Evolutionary conservation across 371 early-diverging fungal species (phyloP).

Genomic region (Entomophthora muscae): DNA sequence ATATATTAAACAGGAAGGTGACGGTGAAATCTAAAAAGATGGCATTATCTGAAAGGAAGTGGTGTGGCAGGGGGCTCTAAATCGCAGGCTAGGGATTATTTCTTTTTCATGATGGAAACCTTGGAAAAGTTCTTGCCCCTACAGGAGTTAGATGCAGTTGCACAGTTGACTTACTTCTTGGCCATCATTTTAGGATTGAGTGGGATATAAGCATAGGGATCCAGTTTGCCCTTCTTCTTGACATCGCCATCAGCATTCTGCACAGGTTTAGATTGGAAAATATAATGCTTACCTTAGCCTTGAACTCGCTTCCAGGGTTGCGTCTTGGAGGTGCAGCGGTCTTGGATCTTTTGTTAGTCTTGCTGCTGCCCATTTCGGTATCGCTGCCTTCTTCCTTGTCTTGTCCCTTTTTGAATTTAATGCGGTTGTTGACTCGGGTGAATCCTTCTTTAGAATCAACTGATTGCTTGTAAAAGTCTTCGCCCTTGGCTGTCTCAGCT

Average conservation of each 20-base stretch:
- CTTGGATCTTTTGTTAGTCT: constrained; percentile 14
- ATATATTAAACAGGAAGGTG: no score
- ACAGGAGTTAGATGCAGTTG: not conserved
- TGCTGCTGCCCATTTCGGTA: constrained; percentile 30
- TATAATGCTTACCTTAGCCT: constrained; percentile 18
- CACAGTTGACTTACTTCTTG: constrained; percentile 4
- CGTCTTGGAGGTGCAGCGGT: constrained; percentile 14
- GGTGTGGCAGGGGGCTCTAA: no score
- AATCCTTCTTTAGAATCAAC: constrained; percentile 66
- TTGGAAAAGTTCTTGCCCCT: constrained; percentile 1
- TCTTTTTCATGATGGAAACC: not conserved
- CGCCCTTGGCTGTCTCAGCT: constrained; percentile 23
- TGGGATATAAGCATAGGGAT: constrained; percentile 91
- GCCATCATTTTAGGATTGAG: constrained; percentile 21
- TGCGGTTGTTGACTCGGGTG: constrained; percentile 60
- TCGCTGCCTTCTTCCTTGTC: constrained; percentile 27
- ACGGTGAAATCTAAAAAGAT: no score
- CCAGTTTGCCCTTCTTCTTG: constrained; percentile 65
- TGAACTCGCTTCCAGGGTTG: constrained; percentile 32
- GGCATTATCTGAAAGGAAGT: no score
- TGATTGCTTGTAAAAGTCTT: constrained; percentile 70
- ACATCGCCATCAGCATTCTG: constrained; percentile 80
- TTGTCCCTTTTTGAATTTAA: constrained; percentile 65
- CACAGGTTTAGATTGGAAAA: not conserved
- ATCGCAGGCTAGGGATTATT: no score